These are phyloP conservation scores for Aphanomyces stellatus DNA, from an alignment of 352 stramenopile genomes.

Conservation along the genomic window DNA sequence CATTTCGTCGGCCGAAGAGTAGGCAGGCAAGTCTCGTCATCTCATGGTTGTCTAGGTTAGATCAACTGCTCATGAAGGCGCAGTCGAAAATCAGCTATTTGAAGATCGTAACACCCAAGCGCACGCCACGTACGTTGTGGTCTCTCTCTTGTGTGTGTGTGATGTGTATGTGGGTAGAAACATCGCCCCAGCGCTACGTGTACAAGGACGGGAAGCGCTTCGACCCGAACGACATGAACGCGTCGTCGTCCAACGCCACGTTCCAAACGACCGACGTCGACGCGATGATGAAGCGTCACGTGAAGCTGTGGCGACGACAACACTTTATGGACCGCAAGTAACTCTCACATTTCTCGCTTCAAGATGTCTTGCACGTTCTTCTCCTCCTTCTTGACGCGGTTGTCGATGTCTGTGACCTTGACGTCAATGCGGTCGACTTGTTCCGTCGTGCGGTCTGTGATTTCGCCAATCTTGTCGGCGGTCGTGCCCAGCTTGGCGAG, in stretches of 20 bases:
- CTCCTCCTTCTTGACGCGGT: constrained; percentile 57
- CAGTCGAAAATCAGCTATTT: constrained; percentile 77
- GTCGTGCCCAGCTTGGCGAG: constrained; percentile 65
- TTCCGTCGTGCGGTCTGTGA: constrained; percentile 55
- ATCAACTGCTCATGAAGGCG: constrained; percentile 56
- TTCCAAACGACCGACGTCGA: constrained; percentile 72
- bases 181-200: constrained; percentile 67
- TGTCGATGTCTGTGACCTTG: constrained; percentile 51
- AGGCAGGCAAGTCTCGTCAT: constrained; percentile 15
- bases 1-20: constrained; percentile 57
- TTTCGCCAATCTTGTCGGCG: constrained; percentile 50
- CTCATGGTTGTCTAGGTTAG: constrained; percentile 31
- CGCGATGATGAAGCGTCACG: constrained; percentile 55
- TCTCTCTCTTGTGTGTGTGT: background rate
- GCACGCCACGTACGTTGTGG: constrained; percentile 33
- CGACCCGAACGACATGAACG: constrained; percentile 28
- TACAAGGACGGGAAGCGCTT: constrained; percentile 76
- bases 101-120: constrained; percentile 77
- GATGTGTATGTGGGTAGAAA: constrained; percentile 25
- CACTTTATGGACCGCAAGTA: constrained; percentile 81
- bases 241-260: constrained; percentile 43
- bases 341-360: background rate
- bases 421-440: constrained; percentile 68
- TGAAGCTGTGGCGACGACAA: constrained; percentile 68
- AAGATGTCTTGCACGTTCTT: constrained; percentile 24